These are phyloP conservation scores for Fusarium torulosum DNA, from an alignment of 2,329 filamentous ascomycete species.

Conservation along the genomic window DNA sequence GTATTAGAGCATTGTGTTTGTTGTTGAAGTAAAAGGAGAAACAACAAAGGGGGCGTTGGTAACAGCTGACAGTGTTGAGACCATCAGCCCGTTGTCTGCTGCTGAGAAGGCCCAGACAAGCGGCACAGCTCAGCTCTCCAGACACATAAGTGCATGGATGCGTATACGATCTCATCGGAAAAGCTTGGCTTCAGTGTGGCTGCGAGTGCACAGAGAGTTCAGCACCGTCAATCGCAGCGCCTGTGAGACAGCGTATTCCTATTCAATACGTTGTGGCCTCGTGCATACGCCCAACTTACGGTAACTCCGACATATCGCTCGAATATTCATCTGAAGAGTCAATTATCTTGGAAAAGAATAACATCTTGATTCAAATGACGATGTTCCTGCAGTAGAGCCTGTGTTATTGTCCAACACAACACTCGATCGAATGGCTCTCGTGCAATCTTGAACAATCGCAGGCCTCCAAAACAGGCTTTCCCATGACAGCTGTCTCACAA, in stretches of 20 bases:
- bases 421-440: slow-evolving; percentile 13
- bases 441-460: slow-evolving; percentile 13
- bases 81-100: slow-evolving; percentile 17
- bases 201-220: slow-evolving; percentile 21
- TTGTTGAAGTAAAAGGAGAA: background rate
- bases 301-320: too few relatives aligned
- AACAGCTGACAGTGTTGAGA: slow-evolving; percentile 13
- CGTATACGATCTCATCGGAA: background rate
- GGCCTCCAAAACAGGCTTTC: slow-evolving; percentile 29
- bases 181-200: slow-evolving; percentile 33
- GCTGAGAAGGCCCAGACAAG: slow-evolving; percentile 30
- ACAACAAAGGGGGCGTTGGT: background rate
- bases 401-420: slow-evolving; percentile 26
- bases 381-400: slow-evolving; percentile 20
- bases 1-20: background rate
- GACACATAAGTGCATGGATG: background rate
- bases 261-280: background rate
- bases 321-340: too few relatives aligned
- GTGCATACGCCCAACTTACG: slow-evolving; percentile 4
- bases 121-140: slow-evolving; percentile 31
- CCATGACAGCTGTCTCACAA: slow-evolving; percentile 33
- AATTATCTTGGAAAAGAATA: background rate
- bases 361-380: slow-evolving; percentile 4
- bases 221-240: background rate
- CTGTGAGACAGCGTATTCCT: slow-evolving; percentile 8